These are phyloP conservation scores for Boeremia exigua DNA, from an alignment of 2,329 filamentous ascomycete genomes.

Conservation along the genomic window DNA sequence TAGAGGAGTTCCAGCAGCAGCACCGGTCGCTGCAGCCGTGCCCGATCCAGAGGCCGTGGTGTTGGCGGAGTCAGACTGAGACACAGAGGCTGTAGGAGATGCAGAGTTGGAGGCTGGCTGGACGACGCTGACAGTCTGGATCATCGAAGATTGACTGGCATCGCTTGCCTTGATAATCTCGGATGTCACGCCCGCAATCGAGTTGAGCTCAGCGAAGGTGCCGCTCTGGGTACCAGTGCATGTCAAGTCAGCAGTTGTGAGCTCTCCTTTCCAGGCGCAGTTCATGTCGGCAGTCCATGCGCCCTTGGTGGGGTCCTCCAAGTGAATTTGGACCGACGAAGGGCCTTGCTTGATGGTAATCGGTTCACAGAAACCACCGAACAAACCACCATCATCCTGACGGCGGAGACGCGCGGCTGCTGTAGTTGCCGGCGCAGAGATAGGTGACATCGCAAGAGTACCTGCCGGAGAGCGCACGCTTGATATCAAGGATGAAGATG, in stretches of 20 bases:
- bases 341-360: conserved; percentile 35
- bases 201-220: conserved; percentile 1
- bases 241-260: conserved; percentile 30
- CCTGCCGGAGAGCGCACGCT: not conserved
- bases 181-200: not conserved
- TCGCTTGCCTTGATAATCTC: conserved; percentile 15
- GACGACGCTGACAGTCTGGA: conserved; percentile 23
- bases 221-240: conserved; percentile 27
- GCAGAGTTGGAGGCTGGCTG: conserved; percentile 18
- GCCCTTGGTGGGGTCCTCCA: conserved; percentile 28
- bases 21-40: conserved; percentile 20
- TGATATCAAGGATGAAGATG: not conserved
- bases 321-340: conserved; percentile 25
- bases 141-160: not conserved
- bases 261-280: conserved; percentile 31
- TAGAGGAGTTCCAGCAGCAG: conserved; percentile 26
- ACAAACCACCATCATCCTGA: conserved; percentile 13
- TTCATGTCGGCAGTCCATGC: conserved; percentile 27
- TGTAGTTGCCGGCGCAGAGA: conserved; percentile 21
- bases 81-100: conserved; percentile 7
- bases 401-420: conserved; percentile 26
- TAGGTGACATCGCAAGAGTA: conserved; percentile 12
- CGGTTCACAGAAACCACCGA: conserved; percentile 23
- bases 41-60: conserved; percentile 17
- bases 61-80: conserved; percentile 11